Base-by-base conservation (phyloP, 2,329 filamentous ascomycete species). In the Diaporthe sp. region DNA sequence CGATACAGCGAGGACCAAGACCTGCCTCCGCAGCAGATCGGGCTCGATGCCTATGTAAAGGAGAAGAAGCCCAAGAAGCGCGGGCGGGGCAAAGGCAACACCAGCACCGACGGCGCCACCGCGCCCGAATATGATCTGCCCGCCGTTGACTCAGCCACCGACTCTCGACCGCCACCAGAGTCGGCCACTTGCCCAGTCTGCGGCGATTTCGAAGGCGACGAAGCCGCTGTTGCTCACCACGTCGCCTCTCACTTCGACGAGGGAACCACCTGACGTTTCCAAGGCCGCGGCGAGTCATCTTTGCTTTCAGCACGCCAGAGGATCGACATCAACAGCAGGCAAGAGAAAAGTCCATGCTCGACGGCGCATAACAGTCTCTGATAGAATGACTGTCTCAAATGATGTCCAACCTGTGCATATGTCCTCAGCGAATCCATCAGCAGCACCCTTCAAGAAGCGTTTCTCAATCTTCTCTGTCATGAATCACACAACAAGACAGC, bases 181-280 rank as follows among this genome's bases (percentile, higher is more conserved):
- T 44, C 62, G 12, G 77, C 82, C 7, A 87, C 82, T 8, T 95
- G 93, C 81, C 93, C 93, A 0, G 90, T 95, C 1, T 95, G 93
- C 80, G 87, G 87, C 4, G 83, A 80, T 0, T 95, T 94, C 81
- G 88, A 92, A 78, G 93, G 93, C 1, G 93, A 95, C 78, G 92
- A 93, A 79, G 84, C 86, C 0, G 93, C 93, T 12, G 92, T 95
- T 13, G 89, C 90, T 13, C 88, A 92, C 82, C 93, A 95, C 79
- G 91, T 94, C 75, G 89, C 90, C 37, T 81, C 79, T 4, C 91
- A 93, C 80, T 92, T 93, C 72, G 85, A 86, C 25, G 78, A 53
- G 44, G 28, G 34, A 39, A 34, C 70, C 10, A n/a, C 19, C 10
- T 65, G 61, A 62, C 10, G 44, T 25, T 42, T 61, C 17, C 4